Percentiles rank a stretch among this genome's conserved stretches.
Evolutionary conservation across 192 early-diverging fungal species (phyloP).

Genomic region (Linnemannia exigua): DNA sequence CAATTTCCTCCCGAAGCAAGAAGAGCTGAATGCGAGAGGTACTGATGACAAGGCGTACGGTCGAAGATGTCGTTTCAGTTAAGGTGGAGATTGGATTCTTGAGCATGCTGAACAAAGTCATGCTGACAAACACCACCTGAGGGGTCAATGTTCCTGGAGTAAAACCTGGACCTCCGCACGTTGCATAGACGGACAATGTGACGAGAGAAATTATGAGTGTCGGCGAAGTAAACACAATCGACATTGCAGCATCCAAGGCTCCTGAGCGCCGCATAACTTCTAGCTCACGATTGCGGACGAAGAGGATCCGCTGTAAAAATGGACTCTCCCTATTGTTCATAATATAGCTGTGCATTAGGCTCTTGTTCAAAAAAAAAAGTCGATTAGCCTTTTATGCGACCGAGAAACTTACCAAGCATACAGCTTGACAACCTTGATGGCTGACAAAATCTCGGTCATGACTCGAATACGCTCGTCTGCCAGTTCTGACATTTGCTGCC

Average conservation of each 20-base stretch:
- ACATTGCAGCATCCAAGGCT: constrained; percentile 3
- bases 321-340: constrained; percentile 1
- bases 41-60: constrained; percentile 67
- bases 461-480: constrained; percentile 56
- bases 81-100: constrained; percentile 64
- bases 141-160: constrained; percentile 31
- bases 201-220: constrained; percentile 20
- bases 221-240: constrained; percentile 18
- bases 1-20: constrained; percentile 38
- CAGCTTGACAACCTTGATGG: constrained; percentile 59
- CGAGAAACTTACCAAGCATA: constrained; percentile 44
- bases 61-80: constrained; percentile 68
- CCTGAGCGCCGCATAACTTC: not conserved
- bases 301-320: constrained; percentile 25
- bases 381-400: not conserved
- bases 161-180: constrained; percentile 30
- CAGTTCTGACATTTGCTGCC: constrained; percentile 13
- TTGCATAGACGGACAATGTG: constrained; percentile 19
- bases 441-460: constrained; percentile 45
- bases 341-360: not conserved
- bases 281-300: constrained; percentile 17
- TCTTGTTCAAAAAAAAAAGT: not conserved
- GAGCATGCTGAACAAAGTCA: constrained; percentile 74
- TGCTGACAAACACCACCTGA: constrained; percentile 71
- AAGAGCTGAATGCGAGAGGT: constrained; percentile 40